Percentiles rank a stretch among this genome's conserved stretches.
Conservation (phyloP, 2,329 filamentous ascomycete genomes). For the Helotiales sp. region DNA sequence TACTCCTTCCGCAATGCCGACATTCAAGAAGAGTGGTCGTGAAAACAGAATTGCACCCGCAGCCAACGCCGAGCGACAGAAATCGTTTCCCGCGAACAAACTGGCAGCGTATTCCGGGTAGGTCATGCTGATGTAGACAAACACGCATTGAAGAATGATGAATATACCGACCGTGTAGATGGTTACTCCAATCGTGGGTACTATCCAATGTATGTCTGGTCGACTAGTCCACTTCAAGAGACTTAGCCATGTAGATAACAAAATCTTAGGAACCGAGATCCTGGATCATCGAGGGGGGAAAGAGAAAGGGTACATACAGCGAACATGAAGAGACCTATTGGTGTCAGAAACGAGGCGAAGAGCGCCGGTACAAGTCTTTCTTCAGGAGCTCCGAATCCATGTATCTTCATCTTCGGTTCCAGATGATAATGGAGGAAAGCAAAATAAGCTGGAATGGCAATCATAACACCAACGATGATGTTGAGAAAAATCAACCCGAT, state of each 20-base stretch:
- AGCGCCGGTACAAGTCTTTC: conserved; percentile 41
- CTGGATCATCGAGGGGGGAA: too few relatives aligned
- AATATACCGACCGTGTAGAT: conserved; percentile 54
- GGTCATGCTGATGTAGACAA: conserved; percentile 59
- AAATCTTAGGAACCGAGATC: too few relatives aligned
- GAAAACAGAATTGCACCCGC: conserved; percentile 62
- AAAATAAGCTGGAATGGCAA: conserved; percentile 53
- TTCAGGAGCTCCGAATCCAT: conserved; percentile 46
- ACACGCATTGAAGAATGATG: conserved; percentile 61
- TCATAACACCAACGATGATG: conserved; percentile 57
- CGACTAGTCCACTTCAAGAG: conserved; percentile 52
- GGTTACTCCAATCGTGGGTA: conserved; percentile 57
- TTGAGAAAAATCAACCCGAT: conserved; percentile 64
- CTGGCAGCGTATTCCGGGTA: conserved; percentile 60
- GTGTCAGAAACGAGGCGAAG: conserved; percentile 53
- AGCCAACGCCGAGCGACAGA: conserved; percentile 46
- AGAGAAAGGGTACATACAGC: too few relatives aligned
- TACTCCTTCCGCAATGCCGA: conserved; percentile 61
- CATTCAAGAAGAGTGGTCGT: conserved; percentile 60
- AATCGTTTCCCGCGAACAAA: conserved; percentile 52
- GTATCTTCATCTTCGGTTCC: background rate
- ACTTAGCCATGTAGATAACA: too few relatives aligned
- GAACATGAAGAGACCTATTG: conserved; percentile 63
- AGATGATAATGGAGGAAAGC: conserved; percentile 52
- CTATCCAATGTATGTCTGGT: conserved; percentile 59